phyloP scores from a whole-genome alignment of 2,329 filamentous ascomycete species.

The Aurifilum marmelostoma region DNA sequence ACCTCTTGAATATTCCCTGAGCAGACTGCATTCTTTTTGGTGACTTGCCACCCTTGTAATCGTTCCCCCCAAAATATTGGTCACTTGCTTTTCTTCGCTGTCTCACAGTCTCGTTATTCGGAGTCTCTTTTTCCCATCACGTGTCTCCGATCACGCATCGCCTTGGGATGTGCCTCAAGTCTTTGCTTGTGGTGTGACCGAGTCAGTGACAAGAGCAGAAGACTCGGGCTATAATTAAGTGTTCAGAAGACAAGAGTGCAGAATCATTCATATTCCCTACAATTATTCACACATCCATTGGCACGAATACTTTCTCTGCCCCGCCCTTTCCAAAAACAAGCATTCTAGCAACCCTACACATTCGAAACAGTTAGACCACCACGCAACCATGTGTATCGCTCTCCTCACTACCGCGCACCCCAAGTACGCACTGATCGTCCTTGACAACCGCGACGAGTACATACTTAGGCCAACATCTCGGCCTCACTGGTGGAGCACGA shows the following conservation, averaged over 20 bases:
- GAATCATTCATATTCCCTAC: not conserved
- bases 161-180: not conserved
- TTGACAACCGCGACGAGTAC: slow-evolving; percentile 80
- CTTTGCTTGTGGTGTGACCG: not conserved
- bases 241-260: not conserved
- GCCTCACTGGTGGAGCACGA: slow-evolving; percentile 64
- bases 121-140: not conserved
- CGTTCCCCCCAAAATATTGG: not conserved
- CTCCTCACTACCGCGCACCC: slow-evolving; percentile 77
- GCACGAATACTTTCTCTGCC: not conserved
- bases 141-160: not conserved
- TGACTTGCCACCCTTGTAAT: not conserved
- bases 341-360: too few species aligned
- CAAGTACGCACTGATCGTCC: slow-evolving; percentile 71
- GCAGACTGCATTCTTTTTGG: not conserved
- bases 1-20: too few species aligned
- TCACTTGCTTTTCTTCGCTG: not conserved
- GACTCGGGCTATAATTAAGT: not conserved
- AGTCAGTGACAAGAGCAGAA: not conserved
- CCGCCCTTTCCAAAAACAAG: too few species aligned
- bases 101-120: not conserved
- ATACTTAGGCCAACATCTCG: slow-evolving; percentile 66
- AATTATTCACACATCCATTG: not conserved
- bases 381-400: slow-evolving; percentile 71
- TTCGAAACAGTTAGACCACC: not conserved